Percentiles rank a stretch among this genome's conserved stretches.
These are phyloP conservation scores for Lodderomyces beijingensis DNA, from an alignment of 1,139 yeast genomes.

Conservation along the genomic window DNA sequence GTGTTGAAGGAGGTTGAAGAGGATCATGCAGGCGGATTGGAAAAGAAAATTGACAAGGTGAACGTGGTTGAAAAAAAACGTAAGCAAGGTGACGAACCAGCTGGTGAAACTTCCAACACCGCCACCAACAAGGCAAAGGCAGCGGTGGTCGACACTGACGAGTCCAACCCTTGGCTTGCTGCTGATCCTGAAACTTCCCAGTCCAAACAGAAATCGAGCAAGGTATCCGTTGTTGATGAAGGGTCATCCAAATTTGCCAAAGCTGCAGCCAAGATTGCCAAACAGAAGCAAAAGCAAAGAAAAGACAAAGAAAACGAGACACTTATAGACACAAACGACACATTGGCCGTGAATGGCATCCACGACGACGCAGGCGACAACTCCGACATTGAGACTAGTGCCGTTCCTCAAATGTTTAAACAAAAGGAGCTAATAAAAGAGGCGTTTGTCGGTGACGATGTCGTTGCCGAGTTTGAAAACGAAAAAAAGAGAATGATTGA, in stretches of 20 bases:
- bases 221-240: slow-evolving; percentile 52
- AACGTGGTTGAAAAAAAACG: slow-evolving; percentile 13
- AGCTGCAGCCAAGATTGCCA: slow-evolving; percentile 48
- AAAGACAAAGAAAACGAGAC: slow-evolving; percentile 28
- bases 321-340: slow-evolving; percentile 46
- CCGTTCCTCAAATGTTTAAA: slow-evolving; percentile 48
- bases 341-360: slow-evolving; percentile 34
- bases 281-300: slow-evolving; percentile 43
- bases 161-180: slow-evolving; percentile 69
- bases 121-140: slow-evolving; percentile 6
- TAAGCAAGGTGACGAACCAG: not conserved
- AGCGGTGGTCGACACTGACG: slow-evolving; percentile 18
- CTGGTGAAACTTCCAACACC: not conserved
- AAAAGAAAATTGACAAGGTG: slow-evolving; percentile 33
- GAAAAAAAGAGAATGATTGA: slow-evolving; percentile 65
- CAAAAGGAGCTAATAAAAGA: slow-evolving; percentile 81
- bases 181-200: slow-evolving; percentile 27
- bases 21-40: slow-evolving; percentile 50
- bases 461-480: slow-evolving; percentile 69
- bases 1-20: slow-evolving; percentile 48
- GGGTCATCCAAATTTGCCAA: slow-evolving; percentile 54
- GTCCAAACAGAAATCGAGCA: slow-evolving; percentile 45
- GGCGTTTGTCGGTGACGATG: slow-evolving; percentile 97
- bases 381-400: slow-evolving; percentile 28
- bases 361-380: slow-evolving; percentile 28